A percentile compares a stretch with the other conserved stretches of the same genome.
Evolutionary conservation across 1,284 basidiomycete genomes (phyloP).

Genomic region (Inonotus hispidus): DNA sequence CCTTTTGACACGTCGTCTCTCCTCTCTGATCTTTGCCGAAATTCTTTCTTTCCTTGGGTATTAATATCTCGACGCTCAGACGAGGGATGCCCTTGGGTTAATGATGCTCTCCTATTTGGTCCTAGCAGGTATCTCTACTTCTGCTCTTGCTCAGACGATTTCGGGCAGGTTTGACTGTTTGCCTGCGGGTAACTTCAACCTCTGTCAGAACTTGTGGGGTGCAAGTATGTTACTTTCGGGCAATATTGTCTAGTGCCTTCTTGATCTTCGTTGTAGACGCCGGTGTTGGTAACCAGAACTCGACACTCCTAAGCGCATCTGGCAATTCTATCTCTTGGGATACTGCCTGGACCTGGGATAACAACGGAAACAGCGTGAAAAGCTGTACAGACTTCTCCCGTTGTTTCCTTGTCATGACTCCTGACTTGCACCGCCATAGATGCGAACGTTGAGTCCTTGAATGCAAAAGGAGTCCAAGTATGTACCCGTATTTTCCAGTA

Average conservation of each 20-base stretch:
- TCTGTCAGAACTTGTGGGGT: conserved; percentile 58
- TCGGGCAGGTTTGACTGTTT: conserved; percentile 40
- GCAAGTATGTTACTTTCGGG: conserved; percentile 28
- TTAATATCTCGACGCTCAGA: neutral
- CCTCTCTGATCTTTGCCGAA: neutral
- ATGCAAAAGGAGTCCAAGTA: conserved; percentile 45
- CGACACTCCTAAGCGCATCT: conserved; percentile 37
- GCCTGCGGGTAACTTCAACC: conserved; percentile 41
- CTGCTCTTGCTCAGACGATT: conserved; percentile 30
- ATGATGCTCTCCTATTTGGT: neutral
- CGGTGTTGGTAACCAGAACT: conserved; percentile 43
- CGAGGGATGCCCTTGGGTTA: too few species aligned
- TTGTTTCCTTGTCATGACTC: neutral
- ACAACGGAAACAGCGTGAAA: conserved; percentile 49
- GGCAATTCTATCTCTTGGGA: conserved; percentile 45
- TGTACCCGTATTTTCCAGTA: neutral
- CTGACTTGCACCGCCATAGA: conserved; percentile 25
- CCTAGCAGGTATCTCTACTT: conserved; percentile 19
- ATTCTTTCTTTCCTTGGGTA: neutral
- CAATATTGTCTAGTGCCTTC: neutral
- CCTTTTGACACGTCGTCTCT: neutral
- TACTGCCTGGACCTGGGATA: conserved; percentile 52
- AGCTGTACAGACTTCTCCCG: conserved; percentile 36
- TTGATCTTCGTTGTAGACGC: conserved; percentile 24
- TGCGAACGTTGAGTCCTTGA: conserved; percentile 40